Base-by-base conservation (phyloP, 768 basidiomycete genomes). In the Mycena belliarum region DNA sequence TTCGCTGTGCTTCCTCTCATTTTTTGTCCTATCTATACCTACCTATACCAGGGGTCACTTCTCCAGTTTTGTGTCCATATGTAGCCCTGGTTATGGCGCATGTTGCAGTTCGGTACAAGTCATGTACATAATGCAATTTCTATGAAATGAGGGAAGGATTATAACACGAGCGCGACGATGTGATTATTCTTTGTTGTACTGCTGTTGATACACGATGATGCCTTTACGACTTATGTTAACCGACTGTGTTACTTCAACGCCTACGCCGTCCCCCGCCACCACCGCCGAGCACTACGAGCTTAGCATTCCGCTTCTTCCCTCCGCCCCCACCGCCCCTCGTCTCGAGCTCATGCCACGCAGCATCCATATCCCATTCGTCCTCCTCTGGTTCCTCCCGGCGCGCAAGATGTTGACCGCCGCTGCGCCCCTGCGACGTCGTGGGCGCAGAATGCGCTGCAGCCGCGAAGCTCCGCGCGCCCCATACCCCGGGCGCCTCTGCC, bases 401-500 rank as follows among this genome's bases (percentile, higher is more conserved):
- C 47, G 69, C 53, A 35, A 65, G 66, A 46, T 62, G 71, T 48
- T 69, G 72, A 41, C 64, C 41, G 29, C 65, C 60, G 24, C 61
- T 44, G 14, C 64, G 68, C 14, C 65, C 59, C 24, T 59, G 69
- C 26, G 73, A 63, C 24, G 62, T 56, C 49, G 58, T 51, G 25
- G 77, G 66, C 44, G 79, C 67, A 16, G 87, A 79, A 67, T 88
- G 85, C 55, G 88, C 72, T 0, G 91, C 88, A 11, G 89, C 86
- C 14, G 93, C 93, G 69, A 95, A 94, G 63, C 89, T 93, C 53
- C 88, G 78, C 18, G 79, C 75, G 23, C 91, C 91, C 92, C 91
- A 93, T 25, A 83, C 89, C 20, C 89, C 89, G n/a, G n/a, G n/a
- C n/a, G n/a, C n/a, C 9, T 78, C 59, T 14, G 66, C 46, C 21